These are phyloP conservation scores for Saccharomycopsis fodiens DNA, from an alignment of 805 yeast genomes.

Conservation along the genomic window DNA sequence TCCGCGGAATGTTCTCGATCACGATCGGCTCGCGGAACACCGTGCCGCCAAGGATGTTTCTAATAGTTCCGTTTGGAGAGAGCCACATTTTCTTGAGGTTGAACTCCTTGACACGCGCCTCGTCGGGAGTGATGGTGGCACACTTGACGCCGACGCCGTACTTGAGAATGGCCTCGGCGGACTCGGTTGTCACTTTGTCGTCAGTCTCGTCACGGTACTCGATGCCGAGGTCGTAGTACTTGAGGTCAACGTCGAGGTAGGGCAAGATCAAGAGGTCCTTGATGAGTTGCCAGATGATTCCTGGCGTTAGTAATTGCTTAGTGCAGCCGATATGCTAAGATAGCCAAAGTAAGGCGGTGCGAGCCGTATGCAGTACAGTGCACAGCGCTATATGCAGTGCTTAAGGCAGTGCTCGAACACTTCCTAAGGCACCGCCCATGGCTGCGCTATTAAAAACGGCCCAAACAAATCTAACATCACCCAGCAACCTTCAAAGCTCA, in stretches of 20 bases:
- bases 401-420: too few relatives aligned
- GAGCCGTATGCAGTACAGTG: too few relatives aligned
- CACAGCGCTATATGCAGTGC: too few relatives aligned
- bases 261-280: constrained; percentile 62
- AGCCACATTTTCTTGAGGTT: constrained; percentile 74
- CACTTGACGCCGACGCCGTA: constrained; percentile 79
- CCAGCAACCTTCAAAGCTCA: too few relatives aligned
- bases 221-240: constrained; percentile 69
- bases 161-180: constrained; percentile 67
- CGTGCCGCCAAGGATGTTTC: constrained; percentile 76
- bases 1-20: constrained; percentile 67
- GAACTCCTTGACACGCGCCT: constrained; percentile 69
- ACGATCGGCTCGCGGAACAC: constrained; percentile 82
- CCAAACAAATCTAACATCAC: too few relatives aligned
- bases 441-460: too few relatives aligned
- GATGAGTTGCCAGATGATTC: constrained; percentile 75
- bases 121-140: constrained; percentile 84
- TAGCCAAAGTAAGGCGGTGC: too few relatives aligned
- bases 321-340: too few relatives aligned
- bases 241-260: constrained; percentile 63
- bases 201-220: constrained; percentile 61
- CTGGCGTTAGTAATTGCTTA: constrained; percentile 21
- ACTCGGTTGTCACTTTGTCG: constrained; percentile 69
- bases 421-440: too few relatives aligned
- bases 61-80: constrained; percentile 78